phyloP scores from a whole-genome alignment of 768 basidiomycete genomes.

The Phallus indusiatus region DNA sequence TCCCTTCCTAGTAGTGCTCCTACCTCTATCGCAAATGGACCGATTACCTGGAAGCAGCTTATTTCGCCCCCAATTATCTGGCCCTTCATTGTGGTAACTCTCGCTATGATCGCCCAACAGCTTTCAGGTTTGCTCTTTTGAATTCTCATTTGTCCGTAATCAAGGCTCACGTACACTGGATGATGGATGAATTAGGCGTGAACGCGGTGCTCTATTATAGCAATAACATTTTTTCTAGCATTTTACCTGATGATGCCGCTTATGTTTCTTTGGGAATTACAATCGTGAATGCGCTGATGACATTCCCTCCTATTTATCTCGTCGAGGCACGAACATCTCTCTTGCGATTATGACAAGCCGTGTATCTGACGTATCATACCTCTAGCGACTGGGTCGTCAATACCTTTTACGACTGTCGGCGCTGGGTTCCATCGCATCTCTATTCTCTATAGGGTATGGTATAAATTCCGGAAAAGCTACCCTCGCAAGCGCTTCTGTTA shows the following conservation, averaged over 20 bases:
- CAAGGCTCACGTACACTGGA: not conserved
- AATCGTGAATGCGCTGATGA: constrained; percentile 64
- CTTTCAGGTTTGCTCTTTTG: constrained; percentile 44
- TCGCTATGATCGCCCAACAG: constrained; percentile 72
- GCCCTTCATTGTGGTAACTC: constrained; percentile 56
- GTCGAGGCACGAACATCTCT: constrained; percentile 54
- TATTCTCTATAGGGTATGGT: constrained; percentile 59
- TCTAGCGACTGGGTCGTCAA: constrained; percentile 64
- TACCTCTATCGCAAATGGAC: not conserved
- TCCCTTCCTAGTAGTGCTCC: not conserved
- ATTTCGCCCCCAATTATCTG: constrained; percentile 27
- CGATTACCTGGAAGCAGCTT: not conserved
- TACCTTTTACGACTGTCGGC: constrained; percentile 60
- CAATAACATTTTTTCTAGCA: constrained; percentile 74
- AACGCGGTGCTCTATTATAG: constrained; percentile 78
- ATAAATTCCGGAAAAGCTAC: constrained; percentile 50
- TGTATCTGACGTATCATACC: not conserved
- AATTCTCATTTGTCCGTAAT: not conserved
- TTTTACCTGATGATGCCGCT: constrained; percentile 70
- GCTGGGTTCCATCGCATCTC: constrained; percentile 53
- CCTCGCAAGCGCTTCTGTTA: constrained; percentile 63
- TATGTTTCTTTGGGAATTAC: constrained; percentile 81
- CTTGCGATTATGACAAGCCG: not conserved
- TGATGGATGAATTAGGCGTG: constrained; percentile 1
- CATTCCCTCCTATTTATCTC: constrained; percentile 78